These are phyloP conservation scores for Collariella sp. DNA, from an alignment of 495 filamentous ascomycete species.

Conservation along the genomic window DNA sequence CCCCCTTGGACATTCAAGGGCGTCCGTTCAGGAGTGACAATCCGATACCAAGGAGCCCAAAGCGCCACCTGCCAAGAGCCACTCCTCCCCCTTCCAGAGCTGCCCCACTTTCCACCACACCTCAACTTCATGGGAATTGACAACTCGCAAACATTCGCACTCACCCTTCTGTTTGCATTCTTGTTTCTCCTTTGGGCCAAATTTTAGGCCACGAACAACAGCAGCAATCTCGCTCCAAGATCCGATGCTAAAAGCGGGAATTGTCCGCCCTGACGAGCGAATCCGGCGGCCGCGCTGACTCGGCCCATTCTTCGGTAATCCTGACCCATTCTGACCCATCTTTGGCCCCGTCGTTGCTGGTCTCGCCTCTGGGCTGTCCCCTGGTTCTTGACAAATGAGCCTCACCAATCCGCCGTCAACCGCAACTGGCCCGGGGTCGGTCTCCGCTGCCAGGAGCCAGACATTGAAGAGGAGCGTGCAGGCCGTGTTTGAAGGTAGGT, in stretches of 20 bases:
- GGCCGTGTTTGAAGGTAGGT: conserved; percentile 73
- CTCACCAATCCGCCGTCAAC: conserved; percentile 38
- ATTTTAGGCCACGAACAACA: not conserved
- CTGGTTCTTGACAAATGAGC: conserved; percentile 26
- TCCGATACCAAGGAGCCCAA: too few species aligned
- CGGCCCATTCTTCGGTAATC: conserved; percentile 11
- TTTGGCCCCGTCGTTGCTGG: not conserved
- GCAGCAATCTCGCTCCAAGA: conserved; percentile 5
- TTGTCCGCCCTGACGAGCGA: not conserved
- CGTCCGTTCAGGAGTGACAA: too few species aligned
- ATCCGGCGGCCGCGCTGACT: not conserved
- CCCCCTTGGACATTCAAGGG: too few species aligned
- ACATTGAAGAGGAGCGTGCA: conserved; percentile 65
- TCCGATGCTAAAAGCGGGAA: not conserved
- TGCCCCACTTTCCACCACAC: too few species aligned
- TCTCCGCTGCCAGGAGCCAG: conserved; percentile 38
- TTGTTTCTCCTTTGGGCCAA: not conserved
- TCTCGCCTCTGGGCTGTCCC: not conserved
- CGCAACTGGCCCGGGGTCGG: conserved; percentile 37
- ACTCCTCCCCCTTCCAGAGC: too few species aligned
- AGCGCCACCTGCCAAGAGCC: too few species aligned
- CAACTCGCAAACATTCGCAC: too few species aligned
- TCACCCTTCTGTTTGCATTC: too few species aligned
- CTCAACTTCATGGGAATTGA: too few species aligned
- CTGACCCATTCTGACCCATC: not conserved